Conservation (phyloP, 2,329 filamentous ascomycete species). For the Sclerotinia glacialis region DNA sequence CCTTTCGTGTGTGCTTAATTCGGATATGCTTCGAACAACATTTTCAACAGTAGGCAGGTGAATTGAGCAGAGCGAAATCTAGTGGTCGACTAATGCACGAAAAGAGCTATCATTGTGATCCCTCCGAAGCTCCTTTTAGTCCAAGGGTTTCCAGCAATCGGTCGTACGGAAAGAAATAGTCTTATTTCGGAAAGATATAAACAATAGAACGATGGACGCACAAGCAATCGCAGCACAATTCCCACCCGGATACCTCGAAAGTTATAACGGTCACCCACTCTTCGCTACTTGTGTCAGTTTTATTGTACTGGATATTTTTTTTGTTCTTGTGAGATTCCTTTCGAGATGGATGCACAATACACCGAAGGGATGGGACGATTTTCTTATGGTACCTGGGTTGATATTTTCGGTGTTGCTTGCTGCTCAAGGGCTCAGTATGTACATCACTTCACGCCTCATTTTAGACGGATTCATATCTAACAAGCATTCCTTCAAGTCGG, state of each 20-base stretch:
- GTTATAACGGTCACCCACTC: slow-evolving; percentile 17
- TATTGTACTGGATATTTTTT: slow-evolving; percentile 12
- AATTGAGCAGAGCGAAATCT: not conserved
- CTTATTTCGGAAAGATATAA: not conserved
- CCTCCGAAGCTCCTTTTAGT: not conserved
- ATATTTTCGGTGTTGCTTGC: slow-evolving; percentile 17
- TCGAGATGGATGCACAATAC: slow-evolving; percentile 18
- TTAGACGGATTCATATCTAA: not conserved
- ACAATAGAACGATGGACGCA: slow-evolving; percentile 10
- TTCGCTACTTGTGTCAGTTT: slow-evolving; percentile 10
- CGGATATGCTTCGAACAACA: slow-evolving; percentile 7
- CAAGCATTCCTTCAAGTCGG: slow-evolving; percentile 5
- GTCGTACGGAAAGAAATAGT: not conserved
- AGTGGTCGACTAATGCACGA: slow-evolving; percentile 12
- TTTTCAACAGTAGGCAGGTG: slow-evolving; percentile 6
- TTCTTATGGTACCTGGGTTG: slow-evolving; percentile 19
- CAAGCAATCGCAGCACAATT: slow-evolving; percentile 4
- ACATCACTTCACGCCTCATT: not conserved
- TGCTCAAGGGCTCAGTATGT: slow-evolving; percentile 19
- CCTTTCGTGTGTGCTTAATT: not conserved
- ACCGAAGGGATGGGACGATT: slow-evolving; percentile 21
- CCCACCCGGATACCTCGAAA: slow-evolving; percentile 16
- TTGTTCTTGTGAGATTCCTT: slow-evolving; percentile 10
- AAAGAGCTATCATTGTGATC: not conserved
- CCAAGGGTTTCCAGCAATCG: not conserved